Base-by-base conservation (phyloP, 768 basidiomycete genomes). In the Mrakia blollopis region DNA sequence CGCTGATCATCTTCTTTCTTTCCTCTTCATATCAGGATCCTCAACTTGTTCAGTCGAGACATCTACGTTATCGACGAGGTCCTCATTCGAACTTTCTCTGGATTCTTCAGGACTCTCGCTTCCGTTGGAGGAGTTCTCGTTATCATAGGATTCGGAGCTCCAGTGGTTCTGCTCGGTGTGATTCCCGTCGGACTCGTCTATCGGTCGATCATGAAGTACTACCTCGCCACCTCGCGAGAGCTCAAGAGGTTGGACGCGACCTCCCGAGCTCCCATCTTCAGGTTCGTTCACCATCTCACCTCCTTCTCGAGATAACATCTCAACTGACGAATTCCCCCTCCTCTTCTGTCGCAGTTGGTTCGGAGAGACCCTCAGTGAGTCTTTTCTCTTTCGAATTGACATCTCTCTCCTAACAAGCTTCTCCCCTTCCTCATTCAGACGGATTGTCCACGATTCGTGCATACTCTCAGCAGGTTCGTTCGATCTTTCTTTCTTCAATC, bases 31-130 rank as follows among this genome's bases (percentile, higher is more conserved):
- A 3, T 16, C 25, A 57, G 57, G 13, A 91, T 95, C 73, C 82
- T 98, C 72, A 98, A 97, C 83, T 83, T 97, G 37, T 98, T 98
- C 84, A 92, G 92, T 4, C 89, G 93, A 3, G 96, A 98, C 80
- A 89, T 88, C 92, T 80, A 90, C 91, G 77, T 78, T 44, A 65
- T 78, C 37, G 77, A 78, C 47, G 75, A 76, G 72, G 75, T 74
- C 5, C 75, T 79, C 11, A 39, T 80, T 50, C 50, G 76, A 18
- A 77, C 79, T 9, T 79, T 77, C 69, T 57, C 61, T 82, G 87
- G 86, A 72, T 84, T 93, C 73, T 87, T 89, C 81, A 87, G 92
- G 44, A 95, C 91, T 5, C 44, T 83, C 68, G 80, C 82, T 60
- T 76, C 80, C 79, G 80, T 83, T 35, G 50, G 83, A 74, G 82